These are phyloP conservation scores for Pharnaceum exiguum DNA, from an alignment of 148 eudicot species.

Conservation along the genomic window DNA sequence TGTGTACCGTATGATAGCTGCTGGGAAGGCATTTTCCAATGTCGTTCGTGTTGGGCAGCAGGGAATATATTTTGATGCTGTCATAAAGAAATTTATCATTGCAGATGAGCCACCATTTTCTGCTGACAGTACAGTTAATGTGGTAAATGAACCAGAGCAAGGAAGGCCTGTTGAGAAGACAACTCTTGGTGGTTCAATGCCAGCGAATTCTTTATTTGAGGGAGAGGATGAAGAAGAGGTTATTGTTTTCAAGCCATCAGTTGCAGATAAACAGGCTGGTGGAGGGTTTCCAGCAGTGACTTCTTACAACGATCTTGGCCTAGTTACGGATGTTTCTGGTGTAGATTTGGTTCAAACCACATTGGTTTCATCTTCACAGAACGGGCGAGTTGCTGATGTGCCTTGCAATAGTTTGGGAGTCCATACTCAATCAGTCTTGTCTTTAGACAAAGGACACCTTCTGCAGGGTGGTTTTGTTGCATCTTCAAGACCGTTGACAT, in stretches of 20 bases:
- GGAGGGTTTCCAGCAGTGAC: constrained; percentile 25
- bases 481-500: constrained; percentile 20
- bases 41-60: constrained; percentile 51
- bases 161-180: constrained; percentile 18
- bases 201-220: constrained; percentile 34
- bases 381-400: too few relatives aligned
- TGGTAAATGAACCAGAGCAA: constrained; percentile 17
- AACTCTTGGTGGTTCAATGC: constrained; percentile 17
- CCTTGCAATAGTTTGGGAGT: too few relatives aligned
- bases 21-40: constrained; percentile 78
- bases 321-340: constrained; percentile 19
- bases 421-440: constrained; percentile 20
- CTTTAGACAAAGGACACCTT: constrained; percentile 19
- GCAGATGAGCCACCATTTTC: constrained; percentile 45
- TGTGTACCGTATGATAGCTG: constrained; percentile 76
- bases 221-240: constrained; percentile 93
- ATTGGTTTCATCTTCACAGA: constrained; percentile 21
- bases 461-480: constrained; percentile 27
- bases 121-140: constrained; percentile 28
- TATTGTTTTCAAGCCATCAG: constrained; percentile 84
- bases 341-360: constrained; percentile 26
- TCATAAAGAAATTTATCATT: constrained; percentile 52
- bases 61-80: constrained; percentile 54
- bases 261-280: constrained; percentile 45
- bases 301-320: constrained; percentile 30